Evolutionary conservation across 257 asterid genomes (phyloP).

Genomic region (Solanum corneliomulleri): DNA sequence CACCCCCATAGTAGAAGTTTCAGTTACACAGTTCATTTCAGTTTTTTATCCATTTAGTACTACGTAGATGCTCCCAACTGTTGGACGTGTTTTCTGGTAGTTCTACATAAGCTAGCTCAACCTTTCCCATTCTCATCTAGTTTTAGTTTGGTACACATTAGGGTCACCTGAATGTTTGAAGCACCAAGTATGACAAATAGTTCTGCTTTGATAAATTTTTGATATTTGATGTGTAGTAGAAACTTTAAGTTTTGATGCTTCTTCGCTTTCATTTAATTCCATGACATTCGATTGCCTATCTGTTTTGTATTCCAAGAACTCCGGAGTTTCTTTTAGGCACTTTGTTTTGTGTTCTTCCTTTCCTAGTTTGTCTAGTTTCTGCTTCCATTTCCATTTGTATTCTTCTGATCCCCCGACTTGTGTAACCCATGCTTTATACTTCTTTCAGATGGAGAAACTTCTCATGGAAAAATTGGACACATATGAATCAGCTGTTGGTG

Average conservation of each 20-base stretch:
- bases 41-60: neutral
- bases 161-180: neutral
- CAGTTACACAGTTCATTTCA: neutral
- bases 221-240: neutral
- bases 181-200: neutral
- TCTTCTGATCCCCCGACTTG: neutral
- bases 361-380: neutral
- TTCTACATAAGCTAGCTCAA: neutral
- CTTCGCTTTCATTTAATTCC: neutral
- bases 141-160: neutral
- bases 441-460: slow-evolving; percentile 51
- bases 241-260: neutral
- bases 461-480: slow-evolving; percentile 63
- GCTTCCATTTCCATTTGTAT: neutral
- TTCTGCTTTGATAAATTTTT: neutral
- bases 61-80: neutral
- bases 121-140: neutral
- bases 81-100: neutral
- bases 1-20: neutral
- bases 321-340: neutral
- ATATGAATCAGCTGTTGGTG: slow-evolving; percentile 80
- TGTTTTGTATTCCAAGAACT: neutral
- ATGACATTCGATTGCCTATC: neutral
- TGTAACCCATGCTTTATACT: neutral
- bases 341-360: neutral